phyloP scores from a whole-genome alignment of 2,329 filamentous ascomycete species.

The Calonectria pteridis region DNA sequence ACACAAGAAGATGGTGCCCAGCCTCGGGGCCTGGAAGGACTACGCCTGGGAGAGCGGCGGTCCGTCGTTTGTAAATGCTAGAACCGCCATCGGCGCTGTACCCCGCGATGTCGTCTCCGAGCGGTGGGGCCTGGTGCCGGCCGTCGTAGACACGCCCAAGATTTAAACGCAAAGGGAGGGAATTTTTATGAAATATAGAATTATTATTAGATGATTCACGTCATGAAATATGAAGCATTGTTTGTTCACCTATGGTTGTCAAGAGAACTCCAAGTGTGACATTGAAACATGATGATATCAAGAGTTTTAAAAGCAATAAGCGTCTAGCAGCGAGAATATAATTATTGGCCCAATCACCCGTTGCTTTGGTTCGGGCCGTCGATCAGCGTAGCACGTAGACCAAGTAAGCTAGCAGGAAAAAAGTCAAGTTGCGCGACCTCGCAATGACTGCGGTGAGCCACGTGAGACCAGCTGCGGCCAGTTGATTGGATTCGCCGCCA shows the following conservation, averaged over 20 bases:
- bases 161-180: slow-evolving; percentile 29
- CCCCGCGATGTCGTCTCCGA: slow-evolving; percentile 46
- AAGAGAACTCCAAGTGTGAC: not conserved
- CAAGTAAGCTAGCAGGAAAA: not conserved
- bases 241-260: not conserved
- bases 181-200: not conserved
- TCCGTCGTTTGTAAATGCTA: slow-evolving; percentile 56
- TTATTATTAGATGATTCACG: not conserved
- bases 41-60: slow-evolving; percentile 74
- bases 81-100: slow-evolving; percentile 45
- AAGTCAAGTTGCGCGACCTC: not conserved
- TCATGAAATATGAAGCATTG: not conserved
- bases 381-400: not conserved
- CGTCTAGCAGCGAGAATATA: not conserved
- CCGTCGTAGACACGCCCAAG: slow-evolving; percentile 42
- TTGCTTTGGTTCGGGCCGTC: not conserved
- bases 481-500: not conserved
- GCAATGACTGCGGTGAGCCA: not conserved
- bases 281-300: not conserved
- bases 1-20: slow-evolving; percentile 62
- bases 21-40: slow-evolving; percentile 72
- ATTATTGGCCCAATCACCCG: not conserved
- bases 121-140: slow-evolving; percentile 43
- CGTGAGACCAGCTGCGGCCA: not conserved
- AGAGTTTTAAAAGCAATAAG: not conserved